Percentiles rank a stretch among this genome's conserved stretches.
Conservation (phyloP, 805 yeast species). For the Candida argentea region DNA sequence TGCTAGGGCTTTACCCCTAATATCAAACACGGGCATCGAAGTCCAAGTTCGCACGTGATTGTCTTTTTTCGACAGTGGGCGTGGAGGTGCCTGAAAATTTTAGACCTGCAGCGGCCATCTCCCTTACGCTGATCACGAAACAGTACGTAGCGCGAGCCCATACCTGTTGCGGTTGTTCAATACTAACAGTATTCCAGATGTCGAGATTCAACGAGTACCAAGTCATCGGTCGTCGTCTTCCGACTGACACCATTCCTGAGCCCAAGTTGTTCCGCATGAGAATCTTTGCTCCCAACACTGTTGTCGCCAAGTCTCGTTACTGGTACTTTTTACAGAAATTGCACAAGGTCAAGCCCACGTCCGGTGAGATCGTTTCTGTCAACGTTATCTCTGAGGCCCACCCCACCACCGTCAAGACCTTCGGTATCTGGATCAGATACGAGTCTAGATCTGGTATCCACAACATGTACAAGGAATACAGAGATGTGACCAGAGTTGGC, state of each 20-base stretch:
- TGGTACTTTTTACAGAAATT: slow-evolving; percentile 99
- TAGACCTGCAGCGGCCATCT: too few relatives aligned
- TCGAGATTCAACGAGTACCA: slow-evolving; percentile 98
- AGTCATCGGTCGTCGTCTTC: slow-evolving; percentile 99
- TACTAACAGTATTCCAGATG: too few relatives aligned
- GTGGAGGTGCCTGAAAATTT: too few relatives aligned
- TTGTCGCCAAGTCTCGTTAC: slow-evolving; percentile 99
- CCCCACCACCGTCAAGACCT: slow-evolving; percentile 99
- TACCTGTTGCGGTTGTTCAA: too few relatives aligned
- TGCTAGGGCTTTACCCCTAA: too few relatives aligned
- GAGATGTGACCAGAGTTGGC: slow-evolving; percentile 98
- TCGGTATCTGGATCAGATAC: slow-evolving; percentile 99
- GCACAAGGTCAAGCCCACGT: slow-evolving; percentile 99
- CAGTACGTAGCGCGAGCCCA: too few relatives aligned
- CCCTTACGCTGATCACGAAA: too few relatives aligned
- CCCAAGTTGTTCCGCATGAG: slow-evolving; percentile 99
- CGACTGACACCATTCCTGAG: slow-evolving; percentile 97
- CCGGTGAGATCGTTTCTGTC: slow-evolving; percentile 97
- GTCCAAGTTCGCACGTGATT: too few relatives aligned
- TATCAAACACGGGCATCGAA: too few relatives aligned
- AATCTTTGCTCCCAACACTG: slow-evolving; percentile 97
- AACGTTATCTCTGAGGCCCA: slow-evolving; percentile 86
- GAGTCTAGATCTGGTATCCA: slow-evolving; percentile 99
- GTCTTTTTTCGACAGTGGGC: too few relatives aligned
- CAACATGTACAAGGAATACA: slow-evolving; percentile 99